Evolutionary conservation across 2,329 filamentous ascomycete species (phyloP).

Genomic region (Arthroderma sp.): DNA sequence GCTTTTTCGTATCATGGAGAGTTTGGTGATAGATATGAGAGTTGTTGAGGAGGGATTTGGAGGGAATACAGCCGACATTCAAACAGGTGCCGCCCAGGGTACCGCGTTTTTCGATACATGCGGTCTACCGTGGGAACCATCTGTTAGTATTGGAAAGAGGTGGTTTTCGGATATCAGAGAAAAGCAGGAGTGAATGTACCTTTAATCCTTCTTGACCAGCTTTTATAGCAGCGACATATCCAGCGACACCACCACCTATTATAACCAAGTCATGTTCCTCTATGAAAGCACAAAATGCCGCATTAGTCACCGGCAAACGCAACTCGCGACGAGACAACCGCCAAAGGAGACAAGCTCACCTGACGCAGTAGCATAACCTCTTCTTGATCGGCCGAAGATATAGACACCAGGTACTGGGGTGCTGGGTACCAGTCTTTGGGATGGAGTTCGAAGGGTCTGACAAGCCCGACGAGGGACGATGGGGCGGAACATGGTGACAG

Average conservation of each 20-base stretch:
- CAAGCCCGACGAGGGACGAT: conserved; percentile 37
- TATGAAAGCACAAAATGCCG: conserved; percentile 25
- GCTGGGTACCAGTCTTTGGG: conserved; percentile 24
- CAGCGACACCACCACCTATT: conserved; percentile 94
- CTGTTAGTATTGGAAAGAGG: conserved; percentile 5
- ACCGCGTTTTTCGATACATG: conserved; percentile 97
- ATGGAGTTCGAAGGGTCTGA: conserved; percentile 28
- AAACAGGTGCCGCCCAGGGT: conserved; percentile 90
- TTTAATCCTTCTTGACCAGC: conserved; percentile 94
- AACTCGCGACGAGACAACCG: neutral
- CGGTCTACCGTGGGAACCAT: conserved; percentile 45
- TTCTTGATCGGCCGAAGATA: conserved; percentile 39
- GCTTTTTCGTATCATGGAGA: conserved; percentile 90
- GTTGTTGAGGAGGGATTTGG: conserved; percentile 99
- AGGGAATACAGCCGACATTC: conserved; percentile 98
- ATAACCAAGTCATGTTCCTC: conserved; percentile 95
- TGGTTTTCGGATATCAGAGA: neutral
- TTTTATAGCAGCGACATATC: conserved; percentile 98
- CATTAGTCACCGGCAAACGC: conserved; percentile 7
- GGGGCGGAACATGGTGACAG: conserved; percentile 38
- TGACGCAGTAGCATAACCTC: conserved; percentile 43
- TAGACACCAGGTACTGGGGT: conserved; percentile 27
- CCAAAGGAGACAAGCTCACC: conserved; percentile 17
- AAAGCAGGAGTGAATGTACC: conserved; percentile 38
- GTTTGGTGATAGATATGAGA: conserved; percentile 96